phyloP scores from a whole-genome alignment of 805 yeast genomes.

The Spathaspora sp. region DNA sequence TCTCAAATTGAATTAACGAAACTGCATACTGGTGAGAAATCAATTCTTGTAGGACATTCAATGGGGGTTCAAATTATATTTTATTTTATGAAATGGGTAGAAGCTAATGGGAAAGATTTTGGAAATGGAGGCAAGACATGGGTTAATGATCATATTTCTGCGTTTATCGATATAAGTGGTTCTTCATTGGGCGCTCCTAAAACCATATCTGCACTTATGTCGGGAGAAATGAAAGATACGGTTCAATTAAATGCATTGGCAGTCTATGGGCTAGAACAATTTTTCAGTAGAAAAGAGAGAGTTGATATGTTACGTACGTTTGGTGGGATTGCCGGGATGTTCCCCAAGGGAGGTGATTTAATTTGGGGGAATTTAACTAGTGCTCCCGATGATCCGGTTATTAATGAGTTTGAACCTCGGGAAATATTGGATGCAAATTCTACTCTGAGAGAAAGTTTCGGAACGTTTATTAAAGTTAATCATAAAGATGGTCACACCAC shows the following conservation, averaged over 20 bases:
- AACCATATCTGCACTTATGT: slow-evolving; percentile 83
- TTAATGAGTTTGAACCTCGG: slow-evolving; percentile 8
- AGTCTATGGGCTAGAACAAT: slow-evolving; percentile 89
- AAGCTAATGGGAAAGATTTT: slow-evolving; percentile 71
- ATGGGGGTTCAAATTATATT: slow-evolving; percentile 93
- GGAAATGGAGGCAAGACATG: slow-evolving; percentile 92
- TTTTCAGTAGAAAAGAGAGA: slow-evolving; percentile 86
- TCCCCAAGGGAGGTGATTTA: slow-evolving; percentile 90
- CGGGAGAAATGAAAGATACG: slow-evolving; percentile 98
- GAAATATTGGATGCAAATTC: slow-evolving; percentile 15
- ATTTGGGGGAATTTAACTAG: slow-evolving; percentile 76
- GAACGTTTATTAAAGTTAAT: slow-evolving; percentile 68
- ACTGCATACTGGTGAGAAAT: slow-evolving; percentile 54
- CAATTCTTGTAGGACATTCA: slow-evolving; percentile 84
- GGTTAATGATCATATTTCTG: slow-evolving; percentile 82
- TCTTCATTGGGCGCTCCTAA: slow-evolving; percentile 93
- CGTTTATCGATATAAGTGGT: slow-evolving; percentile 86
- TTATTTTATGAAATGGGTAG: slow-evolving; percentile 95
- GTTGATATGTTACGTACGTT: slow-evolving; percentile 79
- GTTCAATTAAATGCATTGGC: slow-evolving; percentile 91
- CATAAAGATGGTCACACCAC: slow-evolving; percentile 21
- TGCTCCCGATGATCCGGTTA: slow-evolving; percentile 68
- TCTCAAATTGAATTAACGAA: slow-evolving; percentile 62
- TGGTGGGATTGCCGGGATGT: slow-evolving; percentile 95
- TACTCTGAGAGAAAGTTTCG: slow-evolving; percentile 43